Conservation (phyloP, 148 eudicot genomes). For the Dysphania ambrosioides region DNA sequence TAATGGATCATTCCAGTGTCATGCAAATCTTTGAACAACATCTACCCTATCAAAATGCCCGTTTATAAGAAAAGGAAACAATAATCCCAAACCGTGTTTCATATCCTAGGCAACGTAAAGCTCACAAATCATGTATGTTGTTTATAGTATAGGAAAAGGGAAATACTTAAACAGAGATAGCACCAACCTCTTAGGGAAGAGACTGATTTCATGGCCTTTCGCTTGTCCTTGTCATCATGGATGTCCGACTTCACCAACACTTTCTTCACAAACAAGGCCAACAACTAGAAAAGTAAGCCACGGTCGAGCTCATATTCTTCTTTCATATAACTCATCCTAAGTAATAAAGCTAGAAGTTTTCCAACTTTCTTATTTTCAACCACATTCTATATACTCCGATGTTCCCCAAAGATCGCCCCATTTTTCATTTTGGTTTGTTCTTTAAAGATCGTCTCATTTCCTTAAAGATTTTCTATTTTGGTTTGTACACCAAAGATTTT, state of each 20-base stretch:
- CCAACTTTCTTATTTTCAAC: no score
- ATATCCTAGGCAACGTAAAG: no score
- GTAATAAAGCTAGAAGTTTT: no score
- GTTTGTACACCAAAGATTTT: no score
- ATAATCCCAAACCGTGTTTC: no score
- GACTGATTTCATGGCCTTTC: conserved; percentile 52
- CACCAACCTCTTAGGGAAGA: conserved; percentile 38
- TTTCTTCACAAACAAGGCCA: conserved; percentile 37
- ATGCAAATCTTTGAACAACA: not conserved
- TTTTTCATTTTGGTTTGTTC: no score
- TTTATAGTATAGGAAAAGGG: not conserved
- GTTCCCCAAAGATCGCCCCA: no score
- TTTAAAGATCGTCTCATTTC: no score
- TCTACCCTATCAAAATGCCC: not conserved
- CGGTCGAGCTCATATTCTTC: not conserved
- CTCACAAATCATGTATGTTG: not conserved
- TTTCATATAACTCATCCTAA: not conserved
- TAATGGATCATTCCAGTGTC: no score
- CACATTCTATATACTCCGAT: no score
- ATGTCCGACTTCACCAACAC: conserved; percentile 43
- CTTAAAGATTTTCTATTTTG: no score
- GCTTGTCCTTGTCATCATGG: conserved; percentile 46
- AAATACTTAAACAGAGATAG: not conserved
- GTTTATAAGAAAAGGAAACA: not conserved
- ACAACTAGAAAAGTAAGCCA: not conserved